Percentiles rank a stretch among this genome's conserved stretches.
phyloP scores from a whole-genome alignment of 495 filamentous ascomycete species.

The Astrothelium macrocarpum region DNA sequence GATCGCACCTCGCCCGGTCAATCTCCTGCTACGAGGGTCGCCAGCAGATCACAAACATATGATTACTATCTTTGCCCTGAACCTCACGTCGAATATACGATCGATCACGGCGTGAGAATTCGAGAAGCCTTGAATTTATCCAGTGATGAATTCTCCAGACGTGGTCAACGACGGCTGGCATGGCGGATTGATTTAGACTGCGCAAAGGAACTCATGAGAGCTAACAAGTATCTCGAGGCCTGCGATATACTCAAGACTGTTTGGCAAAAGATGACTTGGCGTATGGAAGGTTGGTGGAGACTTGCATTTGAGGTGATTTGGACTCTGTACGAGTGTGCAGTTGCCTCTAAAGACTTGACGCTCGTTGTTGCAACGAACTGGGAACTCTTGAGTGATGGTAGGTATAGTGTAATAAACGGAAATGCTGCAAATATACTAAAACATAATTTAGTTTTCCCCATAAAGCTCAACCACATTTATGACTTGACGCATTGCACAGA shows the following conservation, averaged over 20 bases:
- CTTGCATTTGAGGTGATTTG: constrained; percentile 64
- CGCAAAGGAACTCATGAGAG: constrained; percentile 55
- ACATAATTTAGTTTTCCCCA: not conserved
- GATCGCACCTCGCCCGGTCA: constrained; percentile 58
- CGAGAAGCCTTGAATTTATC: constrained; percentile 40
- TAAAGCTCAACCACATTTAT: not conserved
- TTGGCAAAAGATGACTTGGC: constrained; percentile 65
- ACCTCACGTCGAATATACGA: constrained; percentile 59
- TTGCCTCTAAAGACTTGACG: constrained; percentile 50
- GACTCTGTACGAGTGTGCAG: constrained; percentile 64
- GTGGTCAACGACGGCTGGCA: constrained; percentile 53
- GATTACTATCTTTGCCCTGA: constrained; percentile 80
- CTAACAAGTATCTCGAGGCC: constrained; percentile 55
- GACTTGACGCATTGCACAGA: not conserved
- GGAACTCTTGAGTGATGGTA: constrained; percentile 66
- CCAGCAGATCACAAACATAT: constrained; percentile 59
- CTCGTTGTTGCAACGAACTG: constrained; percentile 69
- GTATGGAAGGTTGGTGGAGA: constrained; percentile 71
- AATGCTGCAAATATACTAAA: not conserved
- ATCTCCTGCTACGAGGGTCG: constrained; percentile 58
- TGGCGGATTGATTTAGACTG: constrained; percentile 61
- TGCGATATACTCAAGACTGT: constrained; percentile 56
- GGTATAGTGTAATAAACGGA: constrained; percentile 18
- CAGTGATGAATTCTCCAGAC: constrained; percentile 56
- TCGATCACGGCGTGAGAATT: constrained; percentile 31